phyloP scores from a whole-genome alignment of 1,284 basidiomycete genomes.

The Leccinum subspadiceum region DNA sequence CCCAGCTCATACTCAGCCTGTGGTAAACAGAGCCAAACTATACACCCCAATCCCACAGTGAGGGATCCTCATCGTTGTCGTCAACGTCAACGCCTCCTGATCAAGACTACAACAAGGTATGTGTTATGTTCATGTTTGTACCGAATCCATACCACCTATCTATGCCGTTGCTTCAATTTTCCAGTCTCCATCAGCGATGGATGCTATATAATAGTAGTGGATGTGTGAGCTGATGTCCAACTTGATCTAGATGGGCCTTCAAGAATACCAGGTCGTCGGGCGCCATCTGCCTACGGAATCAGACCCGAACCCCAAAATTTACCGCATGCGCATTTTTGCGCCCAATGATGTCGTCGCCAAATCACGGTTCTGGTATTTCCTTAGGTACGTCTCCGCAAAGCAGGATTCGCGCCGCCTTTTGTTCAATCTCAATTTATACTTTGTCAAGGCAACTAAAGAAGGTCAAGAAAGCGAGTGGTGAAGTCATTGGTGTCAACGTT shows the following conservation, averaged over 20 bases:
- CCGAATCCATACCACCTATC: not conserved
- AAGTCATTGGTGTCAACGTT: constrained; percentile 97
- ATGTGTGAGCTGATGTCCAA: constrained; percentile 25
- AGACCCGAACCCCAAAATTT: constrained; percentile 94
- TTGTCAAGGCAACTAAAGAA: constrained; percentile 86
- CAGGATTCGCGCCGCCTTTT: not conserved
- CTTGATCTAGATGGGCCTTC: constrained; percentile 44
- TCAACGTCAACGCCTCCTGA: constrained; percentile 29
- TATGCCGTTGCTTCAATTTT: not conserved
- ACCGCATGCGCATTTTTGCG: constrained; percentile 99
- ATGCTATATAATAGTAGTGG: constrained; percentile 18
- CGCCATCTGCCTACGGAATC: constrained; percentile 94
- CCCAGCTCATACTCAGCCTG: constrained; percentile 13
- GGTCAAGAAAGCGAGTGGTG: constrained; percentile 99
- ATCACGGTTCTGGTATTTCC: constrained; percentile 99
- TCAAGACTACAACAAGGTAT: constrained; percentile 28
- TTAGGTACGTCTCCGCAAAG: constrained; percentile 53
- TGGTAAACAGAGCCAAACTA: constrained; percentile 31
- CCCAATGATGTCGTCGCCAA: constrained; percentile 98
- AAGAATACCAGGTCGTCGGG: constrained; percentile 96
- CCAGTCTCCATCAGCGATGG: constrained; percentile 21
- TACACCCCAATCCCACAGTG: constrained; percentile 11
- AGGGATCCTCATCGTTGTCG: constrained; percentile 15
- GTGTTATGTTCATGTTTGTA: constrained; percentile 4
- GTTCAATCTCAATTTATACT: constrained; percentile 8